Base-by-base conservation (phyloP, 2,329 filamentous ascomycete genomes). In the Pleoardoris graminearum region DNA sequence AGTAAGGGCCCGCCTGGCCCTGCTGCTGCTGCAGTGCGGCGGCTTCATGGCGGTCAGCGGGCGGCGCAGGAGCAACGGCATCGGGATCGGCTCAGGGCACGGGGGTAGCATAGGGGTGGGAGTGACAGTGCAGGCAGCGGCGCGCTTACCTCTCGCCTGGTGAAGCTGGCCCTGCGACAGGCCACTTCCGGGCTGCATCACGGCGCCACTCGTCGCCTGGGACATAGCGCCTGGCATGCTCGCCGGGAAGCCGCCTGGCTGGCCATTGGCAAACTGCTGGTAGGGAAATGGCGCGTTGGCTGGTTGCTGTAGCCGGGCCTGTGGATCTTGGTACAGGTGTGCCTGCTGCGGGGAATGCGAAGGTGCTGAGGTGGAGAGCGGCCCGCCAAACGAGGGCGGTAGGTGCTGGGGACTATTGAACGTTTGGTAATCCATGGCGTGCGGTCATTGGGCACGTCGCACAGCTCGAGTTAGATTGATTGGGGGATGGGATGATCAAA, bases 381-480 rank as follows among this genome's bases (percentile, higher is more conserved):
- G 59, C 36, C 59, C 69, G 65, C 63, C 67, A 60, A 70, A 70
- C 57, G 68, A 65, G 54, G 65, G 52, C 44, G 58, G 53, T 53
- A 58, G 51, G 61, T 67, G 63, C 54, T 68, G 68, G 61, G 57
- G 61, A 56, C 63, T 68, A 66, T 68, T 70, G 65, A 72, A 73
- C 21, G 62, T 60, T 63, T 67, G 66, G 63, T 68, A 69, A 69
- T 73, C 70, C 70, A 73, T 73, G 58, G 63, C 53, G 59, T 52
- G 53, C 55, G 48, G 58, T 70, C 69, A 73, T 71, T 69, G 70
- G 69, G 65, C 55, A 63, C 62, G 68, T 73, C 59, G 70, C 66
- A 72, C 69, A 70, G 61, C 64, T 61, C 55, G 63, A 60, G 62
- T 70, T 70, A 69, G 66, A 72, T 71, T 71, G 70, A 65, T 68